Base-by-base conservation (phyloP, 2,329 filamentous ascomycete species). In the Verticillium alfalfae region DNA sequence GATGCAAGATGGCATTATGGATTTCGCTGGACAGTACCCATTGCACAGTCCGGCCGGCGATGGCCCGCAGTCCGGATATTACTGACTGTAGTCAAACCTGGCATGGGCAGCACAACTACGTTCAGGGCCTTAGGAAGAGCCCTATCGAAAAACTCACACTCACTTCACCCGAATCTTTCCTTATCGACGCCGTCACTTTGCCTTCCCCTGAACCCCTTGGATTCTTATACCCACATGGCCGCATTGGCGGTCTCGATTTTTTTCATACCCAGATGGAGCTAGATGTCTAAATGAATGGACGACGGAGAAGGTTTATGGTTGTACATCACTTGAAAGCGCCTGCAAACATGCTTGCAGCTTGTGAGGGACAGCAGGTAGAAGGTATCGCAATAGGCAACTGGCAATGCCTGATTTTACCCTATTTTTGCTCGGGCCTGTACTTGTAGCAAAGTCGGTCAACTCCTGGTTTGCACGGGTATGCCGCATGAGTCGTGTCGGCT, bases 1-100 rank as follows among this genome's bases (percentile, higher is more conserved):
- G 36, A 76, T 76, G 74, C 62, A 65, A 9, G 74, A 76, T 57
- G 72, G 73, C 68, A 69, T 74, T 61, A 54, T 67, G 36, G 66
- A 66, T 55, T 67, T 69, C 31, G 61, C 62, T 1, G 60, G 64
- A 56, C 58, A 64, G 34, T 68, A 66, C 61, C 57, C 54, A 1
- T 36, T 56, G 16, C 54, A 56, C 5, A 12, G 45, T 31, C 15
- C 31, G 12, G 54, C 54, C 16, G 13, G 31, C n/a, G 26, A 56
- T 18, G n/a, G 13, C 10, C 54, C 34, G 26, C 54, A 34, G 16
- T 12, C 26, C 5, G 26, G 54, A 7, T 56, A 34, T 8, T 56
- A 36, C 26, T 36, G 54, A 34, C 5, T 5, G 59, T 58, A 18
- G 59, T 61, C 26, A 52, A 26, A 12, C 45, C 16, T 15, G 56